phyloP scores from a whole-genome alignment of 192 early-diverging fungal species.

The Chytriomyces sp. region DNA sequence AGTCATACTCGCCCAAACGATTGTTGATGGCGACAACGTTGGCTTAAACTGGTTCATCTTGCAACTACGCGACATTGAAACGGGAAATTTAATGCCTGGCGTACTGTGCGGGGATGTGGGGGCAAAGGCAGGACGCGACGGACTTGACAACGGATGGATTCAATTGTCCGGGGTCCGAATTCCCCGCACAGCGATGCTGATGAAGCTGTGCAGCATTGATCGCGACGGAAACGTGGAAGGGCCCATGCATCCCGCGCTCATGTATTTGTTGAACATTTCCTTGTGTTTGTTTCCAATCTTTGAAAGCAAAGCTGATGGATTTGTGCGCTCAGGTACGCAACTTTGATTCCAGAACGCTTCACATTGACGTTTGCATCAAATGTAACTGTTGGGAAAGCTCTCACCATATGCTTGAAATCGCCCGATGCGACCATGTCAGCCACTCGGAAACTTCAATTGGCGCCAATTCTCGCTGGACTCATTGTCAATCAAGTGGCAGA shows the following conservation, averaged over 20 bases:
- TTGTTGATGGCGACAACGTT: slow-evolving; percentile 59
- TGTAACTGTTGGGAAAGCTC: slow-evolving; percentile 51
- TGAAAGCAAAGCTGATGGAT: too few species aligned
- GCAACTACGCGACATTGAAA: slow-evolving; percentile 59
- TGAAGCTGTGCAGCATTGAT: slow-evolving; percentile 60
- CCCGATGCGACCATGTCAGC: neutral
- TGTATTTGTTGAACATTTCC: slow-evolving; percentile 5
- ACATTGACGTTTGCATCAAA: slow-evolving; percentile 49
- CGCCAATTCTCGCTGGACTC: neutral
- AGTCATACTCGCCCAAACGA: slow-evolving; percentile 65
- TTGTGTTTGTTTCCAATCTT: neutral
- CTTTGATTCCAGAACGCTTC: slow-evolving; percentile 70
- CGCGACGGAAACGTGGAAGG: slow-evolving; percentile 60
- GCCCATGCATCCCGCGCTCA: slow-evolving; percentile 54
- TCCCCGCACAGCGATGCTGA: slow-evolving; percentile 63
- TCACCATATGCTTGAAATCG: slow-evolving; percentile 64
- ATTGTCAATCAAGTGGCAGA: slow-evolving; percentile 5
- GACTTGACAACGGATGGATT: slow-evolving; percentile 74
- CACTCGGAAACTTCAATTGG: neutral
- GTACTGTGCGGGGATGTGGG: slow-evolving; percentile 66
- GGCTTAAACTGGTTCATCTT: slow-evolving; percentile 74
- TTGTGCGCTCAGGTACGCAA: slow-evolving; percentile 55
- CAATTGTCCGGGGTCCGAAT: slow-evolving; percentile 62
- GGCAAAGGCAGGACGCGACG: slow-evolving; percentile 62
- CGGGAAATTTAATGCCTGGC: slow-evolving; percentile 56